Conservation (phyloP, 1,284 basidiomycete genomes). For the Macrocybe sp. region DNA sequence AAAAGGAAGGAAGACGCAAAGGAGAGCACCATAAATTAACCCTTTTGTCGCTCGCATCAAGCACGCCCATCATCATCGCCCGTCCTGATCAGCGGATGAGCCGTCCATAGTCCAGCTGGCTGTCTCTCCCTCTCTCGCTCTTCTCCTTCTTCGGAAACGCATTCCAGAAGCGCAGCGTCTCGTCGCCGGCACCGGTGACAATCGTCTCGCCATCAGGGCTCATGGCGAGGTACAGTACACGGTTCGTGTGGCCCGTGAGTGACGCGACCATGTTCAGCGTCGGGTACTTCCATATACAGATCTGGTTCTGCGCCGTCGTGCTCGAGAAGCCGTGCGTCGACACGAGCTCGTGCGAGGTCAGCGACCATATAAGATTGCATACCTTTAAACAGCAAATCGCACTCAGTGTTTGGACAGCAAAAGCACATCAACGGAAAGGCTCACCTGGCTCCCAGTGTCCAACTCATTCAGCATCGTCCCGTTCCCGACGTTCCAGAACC, state of each 20-base stretch:
- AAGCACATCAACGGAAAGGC: constrained; percentile 19
- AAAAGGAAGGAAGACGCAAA: too few relatives aligned
- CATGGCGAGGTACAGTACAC: constrained; percentile 96
- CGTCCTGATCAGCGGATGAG: constrained; percentile 1
- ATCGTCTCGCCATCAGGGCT: constrained; percentile 96
- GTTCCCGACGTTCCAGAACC: constrained; percentile 94
- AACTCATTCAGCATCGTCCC: constrained; percentile 83
- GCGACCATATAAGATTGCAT: constrained; percentile 96
- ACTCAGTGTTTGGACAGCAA: neutral
- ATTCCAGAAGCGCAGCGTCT: constrained; percentile 96
- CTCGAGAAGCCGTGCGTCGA: constrained; percentile 97
- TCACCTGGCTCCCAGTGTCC: constrained; percentile 90
- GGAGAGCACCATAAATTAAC: too few relatives aligned
- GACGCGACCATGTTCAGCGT: constrained; percentile 91
- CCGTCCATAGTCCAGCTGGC: constrained; percentile 7
- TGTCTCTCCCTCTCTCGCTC: constrained; percentile 33
- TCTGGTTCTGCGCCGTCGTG: constrained; percentile 93
- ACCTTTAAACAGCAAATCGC: constrained; percentile 49
- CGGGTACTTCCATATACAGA: constrained; percentile 98
- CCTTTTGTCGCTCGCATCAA: too few relatives aligned
- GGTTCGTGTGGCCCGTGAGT: constrained; percentile 90
- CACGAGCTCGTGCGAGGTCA: constrained; percentile 94
- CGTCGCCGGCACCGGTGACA: constrained; percentile 97
- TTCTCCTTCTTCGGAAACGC: constrained; percentile 75
- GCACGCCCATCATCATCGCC: too few relatives aligned